Percentiles rank a stretch among this genome's conserved stretches.
These are phyloP conservation scores for Plenodomus lindquistii DNA, from an alignment of 2,329 filamentous ascomycete genomes.

Conservation along the genomic window DNA sequence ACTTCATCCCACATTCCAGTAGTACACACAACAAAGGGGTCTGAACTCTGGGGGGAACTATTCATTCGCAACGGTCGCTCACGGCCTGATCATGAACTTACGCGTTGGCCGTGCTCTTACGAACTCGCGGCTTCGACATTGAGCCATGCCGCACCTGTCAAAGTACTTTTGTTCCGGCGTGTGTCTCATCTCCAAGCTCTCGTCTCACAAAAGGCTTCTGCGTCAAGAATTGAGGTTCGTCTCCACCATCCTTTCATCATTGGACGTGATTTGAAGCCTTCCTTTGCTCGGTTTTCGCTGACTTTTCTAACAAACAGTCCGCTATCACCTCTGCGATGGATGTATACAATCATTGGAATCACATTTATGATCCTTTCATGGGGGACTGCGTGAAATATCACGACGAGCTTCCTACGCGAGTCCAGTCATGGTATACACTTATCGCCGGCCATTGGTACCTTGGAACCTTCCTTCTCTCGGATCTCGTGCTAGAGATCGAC, in stretches of 20 bases:
- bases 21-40: conserved; percentile 48
- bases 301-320: conserved; percentile 51
- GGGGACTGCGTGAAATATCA: conserved; percentile 57
- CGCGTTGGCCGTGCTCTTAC: conserved; percentile 11
- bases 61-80: conserved; percentile 3
- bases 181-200: conserved; percentile 8
- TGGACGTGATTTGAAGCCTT: too few relatives aligned
- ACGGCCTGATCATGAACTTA: conserved; percentile 3
- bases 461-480: conserved; percentile 58
- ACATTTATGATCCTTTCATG: conserved; percentile 57
- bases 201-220: conserved; percentile 1
- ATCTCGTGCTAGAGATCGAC: conserved; percentile 52
- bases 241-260: not conserved
- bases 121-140: conserved; percentile 8
- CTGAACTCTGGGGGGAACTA: conserved; percentile 9
- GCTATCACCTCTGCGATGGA: conserved; percentile 53
- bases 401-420: conserved; percentile 53
- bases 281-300: too few relatives aligned
- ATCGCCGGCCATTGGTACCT: conserved; percentile 63
- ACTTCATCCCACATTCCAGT: not conserved
- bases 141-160: conserved; percentile 9
- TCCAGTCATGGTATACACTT: conserved; percentile 64
- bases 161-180: conserved; percentile 6
- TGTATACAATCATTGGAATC: conserved; percentile 61
- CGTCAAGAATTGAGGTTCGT: conserved; percentile 6